A percentile compares a stretch with the other conserved stretches of the same genome.
phyloP scores from a whole-genome alignment of 805 yeast species.

The Wickerhamomyces bovis region DNA sequence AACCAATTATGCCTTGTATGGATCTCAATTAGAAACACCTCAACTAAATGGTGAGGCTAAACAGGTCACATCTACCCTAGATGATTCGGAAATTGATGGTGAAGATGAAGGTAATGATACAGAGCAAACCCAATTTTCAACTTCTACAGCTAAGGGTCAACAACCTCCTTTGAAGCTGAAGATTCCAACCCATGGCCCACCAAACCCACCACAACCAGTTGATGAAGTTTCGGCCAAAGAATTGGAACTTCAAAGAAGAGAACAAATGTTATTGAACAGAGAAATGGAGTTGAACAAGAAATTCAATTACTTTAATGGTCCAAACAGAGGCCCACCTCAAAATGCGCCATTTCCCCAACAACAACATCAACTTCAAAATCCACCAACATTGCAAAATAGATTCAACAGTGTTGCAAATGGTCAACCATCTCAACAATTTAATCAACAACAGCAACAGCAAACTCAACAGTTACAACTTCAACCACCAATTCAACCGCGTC shows the following conservation, averaged over 20 bases:
- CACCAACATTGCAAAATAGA: neutral
- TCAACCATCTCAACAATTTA: neutral
- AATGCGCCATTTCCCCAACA: neutral
- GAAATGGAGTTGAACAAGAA: slow-evolving; percentile 24
- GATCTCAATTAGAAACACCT: slow-evolving; percentile 19
- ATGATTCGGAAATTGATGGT: neutral
- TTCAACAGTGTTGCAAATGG: neutral
- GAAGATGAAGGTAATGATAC: neutral
- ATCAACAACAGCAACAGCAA: slow-evolving; percentile 3
- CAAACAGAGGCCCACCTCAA: slow-evolving; percentile 7
- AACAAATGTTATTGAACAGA: slow-evolving; percentile 17
- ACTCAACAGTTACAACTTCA: slow-evolving; percentile 1
- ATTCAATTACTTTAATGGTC: slow-evolving; percentile 7
- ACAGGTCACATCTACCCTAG: neutral
- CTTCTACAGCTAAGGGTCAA: neutral
- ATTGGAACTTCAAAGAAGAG: slow-evolving; percentile 22
- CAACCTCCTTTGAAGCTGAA: neutral
- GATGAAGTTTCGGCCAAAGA: slow-evolving; percentile 18
- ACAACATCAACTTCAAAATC: slow-evolving; percentile 12
- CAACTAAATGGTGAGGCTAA: neutral
- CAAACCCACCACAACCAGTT: slow-evolving; percentile 20
- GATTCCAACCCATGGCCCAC: neutral
- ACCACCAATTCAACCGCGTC: slow-evolving; percentile 8
- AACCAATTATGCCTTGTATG: slow-evolving; percentile 18
- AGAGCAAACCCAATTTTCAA: slow-evolving; percentile 17